These are phyloP conservation scores for Thalassia testudinum DNA, from an alignment of 116 monocot species.

Conservation along the genomic window DNA sequence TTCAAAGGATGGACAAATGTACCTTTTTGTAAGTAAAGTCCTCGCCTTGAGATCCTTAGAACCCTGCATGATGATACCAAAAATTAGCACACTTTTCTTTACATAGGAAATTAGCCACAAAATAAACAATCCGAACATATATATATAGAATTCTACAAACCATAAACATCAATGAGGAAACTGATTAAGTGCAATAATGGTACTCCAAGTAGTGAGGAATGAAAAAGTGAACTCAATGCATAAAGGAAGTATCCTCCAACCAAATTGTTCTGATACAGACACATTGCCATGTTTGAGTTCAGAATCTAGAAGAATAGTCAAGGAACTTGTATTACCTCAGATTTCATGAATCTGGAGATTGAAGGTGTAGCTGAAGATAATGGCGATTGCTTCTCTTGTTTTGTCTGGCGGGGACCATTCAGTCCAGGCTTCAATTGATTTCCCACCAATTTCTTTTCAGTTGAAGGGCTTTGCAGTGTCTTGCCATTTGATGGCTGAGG, in stretches of 20 bases:
- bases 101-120: too few species aligned
- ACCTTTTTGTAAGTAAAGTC: too few species aligned
- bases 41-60: constrained; percentile 12
- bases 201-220: too few species aligned
- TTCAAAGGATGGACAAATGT: too few species aligned
- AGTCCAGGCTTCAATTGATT: constrained; percentile 12
- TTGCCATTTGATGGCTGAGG: constrained; percentile 2
- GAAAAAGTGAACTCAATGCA: too few species aligned
- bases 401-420: constrained; percentile 6
- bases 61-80: constrained; percentile 18
- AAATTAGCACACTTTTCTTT: not conserved
- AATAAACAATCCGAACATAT: too few species aligned
- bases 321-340: constrained; percentile 8
- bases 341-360: constrained; percentile 4
- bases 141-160: not conserved
- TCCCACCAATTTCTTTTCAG: constrained; percentile 13
- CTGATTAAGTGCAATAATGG: too few species aligned
- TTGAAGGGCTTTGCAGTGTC: constrained; percentile 11
- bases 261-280: too few species aligned
- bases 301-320: too few species aligned
- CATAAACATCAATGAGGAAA: too few species aligned
- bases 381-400: constrained; percentile 14
- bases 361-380: constrained; percentile 1
- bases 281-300: too few species aligned
- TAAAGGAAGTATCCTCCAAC: too few species aligned